Evolutionary conservation across 805 yeast genomes (phyloP), one percentile per base, ranked within the genome.

Genomic region (Suhomyces vadensis): DNA sequence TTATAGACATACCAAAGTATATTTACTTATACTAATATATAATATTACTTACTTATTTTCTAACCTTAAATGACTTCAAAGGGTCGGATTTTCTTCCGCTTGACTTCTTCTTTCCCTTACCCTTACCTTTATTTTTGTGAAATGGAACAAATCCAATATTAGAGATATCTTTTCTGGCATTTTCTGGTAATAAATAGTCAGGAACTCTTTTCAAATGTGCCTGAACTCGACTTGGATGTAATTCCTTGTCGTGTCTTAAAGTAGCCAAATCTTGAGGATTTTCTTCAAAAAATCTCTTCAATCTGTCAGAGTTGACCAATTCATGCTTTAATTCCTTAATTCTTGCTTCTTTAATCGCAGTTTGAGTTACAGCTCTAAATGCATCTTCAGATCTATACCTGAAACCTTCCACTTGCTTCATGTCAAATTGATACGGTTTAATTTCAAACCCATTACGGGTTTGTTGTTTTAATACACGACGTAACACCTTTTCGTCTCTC

Each of bases 361-460:
- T 83, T 45, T 81, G 81, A 0, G 99, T 94, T 19, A 94, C 95
- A 0, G 98, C 87, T 68, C 98, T 80, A 70, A 92, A 94, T 0
- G 96, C 97, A 68, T 94, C 99, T 57, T 94, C 97, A 71, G 89
- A 83, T 75, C 99, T 83, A 65, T 94, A 94, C 57, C 98, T 81
- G 78, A 94, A 94, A 19, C 94, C 94, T 60, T 94, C 96, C 44
- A 94, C 87, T 64, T 94, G 98, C 47, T 80, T 80, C 79, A 83
- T 81, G 61, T 94, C 96, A 62, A 94, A 94, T 47, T 86, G 85
- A 59, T 92, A 94, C 7, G 98, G 97, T 56, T 81, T 79, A 38
- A 91, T 58, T 50, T 85, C 90, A 46, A 79, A 78, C 1, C 95
- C 95, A 37, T 80, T 65, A 53, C 82, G 83, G 19, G 74, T 67